Evolutionary conservation across 2,329 filamentous ascomycete genomes (phyloP).

Genomic region (Botrytis sinoallii): DNA sequence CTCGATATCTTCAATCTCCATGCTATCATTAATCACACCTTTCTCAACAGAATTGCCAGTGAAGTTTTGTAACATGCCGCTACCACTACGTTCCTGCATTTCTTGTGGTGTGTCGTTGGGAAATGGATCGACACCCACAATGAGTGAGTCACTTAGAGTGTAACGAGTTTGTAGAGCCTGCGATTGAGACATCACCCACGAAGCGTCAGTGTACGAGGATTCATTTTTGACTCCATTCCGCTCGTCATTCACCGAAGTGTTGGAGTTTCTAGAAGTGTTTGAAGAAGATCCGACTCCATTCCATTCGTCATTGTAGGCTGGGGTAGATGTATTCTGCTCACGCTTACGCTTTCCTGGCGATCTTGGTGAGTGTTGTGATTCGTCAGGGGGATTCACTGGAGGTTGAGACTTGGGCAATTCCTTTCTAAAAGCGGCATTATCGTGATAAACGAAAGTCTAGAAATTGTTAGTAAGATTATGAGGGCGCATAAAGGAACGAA

Average conservation of each 20-base stretch:
- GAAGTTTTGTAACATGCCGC: slow-evolving; percentile 26
- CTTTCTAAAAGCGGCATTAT: slow-evolving; percentile 51
- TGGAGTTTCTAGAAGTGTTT: slow-evolving; percentile 11
- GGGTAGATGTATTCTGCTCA: slow-evolving; percentile 23
- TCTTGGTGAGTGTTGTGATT: slow-evolving; percentile 7
- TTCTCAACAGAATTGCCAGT: slow-evolving; percentile 15
- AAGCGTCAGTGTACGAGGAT: neutral
- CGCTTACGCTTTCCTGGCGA: slow-evolving; percentile 34
- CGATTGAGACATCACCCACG: neutral
- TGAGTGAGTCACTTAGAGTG: slow-evolving; percentile 4
- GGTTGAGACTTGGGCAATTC: slow-evolving; percentile 41
- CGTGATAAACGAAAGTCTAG: slow-evolving; percentile 49
- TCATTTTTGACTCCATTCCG: neutral
- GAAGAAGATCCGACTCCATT: slow-evolving; percentile 12
- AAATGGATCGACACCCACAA: slow-evolving; percentile 32
- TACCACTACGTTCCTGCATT: slow-evolving; percentile 35
- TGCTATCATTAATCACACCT: slow-evolving; percentile 35
- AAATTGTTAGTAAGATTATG: slow-evolving; percentile 20
- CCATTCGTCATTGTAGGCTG: slow-evolving; percentile 19
- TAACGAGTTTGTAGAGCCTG: neutral
- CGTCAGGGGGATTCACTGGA: slow-evolving; percentile 12
- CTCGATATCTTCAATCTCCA: slow-evolving; percentile 36
- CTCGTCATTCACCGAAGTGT: slow-evolving; percentile 13
- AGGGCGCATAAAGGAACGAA: neutral
- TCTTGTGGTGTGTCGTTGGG: slow-evolving; percentile 24